Evolutionary conservation across 2,329 filamentous ascomycete species (phyloP), one percentile per base, ranked within the genome.

Genomic region (Laburnicola sp.): DNA sequence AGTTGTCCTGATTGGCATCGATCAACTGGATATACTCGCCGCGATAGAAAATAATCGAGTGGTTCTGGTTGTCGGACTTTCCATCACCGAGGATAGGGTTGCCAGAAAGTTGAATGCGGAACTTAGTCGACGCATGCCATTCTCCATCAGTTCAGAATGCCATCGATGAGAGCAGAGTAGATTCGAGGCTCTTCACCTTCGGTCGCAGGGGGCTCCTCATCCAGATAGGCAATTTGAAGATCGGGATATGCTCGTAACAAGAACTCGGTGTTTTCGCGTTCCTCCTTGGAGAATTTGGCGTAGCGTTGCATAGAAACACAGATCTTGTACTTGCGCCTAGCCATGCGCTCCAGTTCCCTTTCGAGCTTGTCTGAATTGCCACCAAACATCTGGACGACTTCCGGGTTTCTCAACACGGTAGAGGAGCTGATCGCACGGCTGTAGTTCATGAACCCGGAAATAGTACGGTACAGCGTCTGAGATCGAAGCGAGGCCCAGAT

Each of bases 371-470:
- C 94, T 1, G 94, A 97, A 76, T 97, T 99, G 39, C 94, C 94
- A 61, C 94, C 94, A 66, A 99, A 99, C 94, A 99, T 99, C 71
- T 99, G 94, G 6, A 99, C 94, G 48, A 99, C 95, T 72, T 99
- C 94, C 0, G 94, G 94, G 73, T 99, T 99, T 99, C 76, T 99
- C 94, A 3, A 99, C 95, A 68, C 94, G 92, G 74, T 99, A 99
- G 1, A 99, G 82, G 3, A 99, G 85, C 78, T 99, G 78, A 99
- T 99, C 6, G 94, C 94, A 68, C 94, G 89, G 75, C 91, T 97
- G 78, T 99, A 99, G 82, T 99, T 99, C 94, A 99, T 99, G 80
- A 99, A 99, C 65, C 94, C 94, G 62, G 94, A 99, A 54, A 99
- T 90, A 0, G 94, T 99, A 70, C 94, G 90, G 79, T 99, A 99